These are phyloP conservation scores for Monilinia aucupariae DNA, from an alignment of 2,329 filamentous ascomycete species.

Conservation along the genomic window DNA sequence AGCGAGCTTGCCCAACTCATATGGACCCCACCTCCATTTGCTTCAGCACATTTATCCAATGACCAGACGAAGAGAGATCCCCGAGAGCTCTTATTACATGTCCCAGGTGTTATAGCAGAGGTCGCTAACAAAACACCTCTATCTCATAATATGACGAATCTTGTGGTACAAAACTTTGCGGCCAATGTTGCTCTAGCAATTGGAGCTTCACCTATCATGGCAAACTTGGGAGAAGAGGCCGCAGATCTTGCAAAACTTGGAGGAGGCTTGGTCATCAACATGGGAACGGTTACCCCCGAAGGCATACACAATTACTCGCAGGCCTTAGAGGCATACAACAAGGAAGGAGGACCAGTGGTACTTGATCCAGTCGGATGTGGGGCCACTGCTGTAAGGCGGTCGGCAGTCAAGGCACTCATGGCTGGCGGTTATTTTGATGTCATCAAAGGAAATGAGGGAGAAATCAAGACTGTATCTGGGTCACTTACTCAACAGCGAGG, in stretches of 20 bases:
- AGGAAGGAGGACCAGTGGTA: constrained; percentile 66
- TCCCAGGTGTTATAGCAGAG: constrained; percentile 47
- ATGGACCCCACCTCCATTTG: constrained; percentile 30
- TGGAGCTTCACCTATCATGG: constrained; percentile 91
- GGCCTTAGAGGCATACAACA: constrained; percentile 78
- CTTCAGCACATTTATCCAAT: constrained; percentile 18
- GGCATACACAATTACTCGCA: constrained; percentile 65
- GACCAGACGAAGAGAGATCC: constrained; percentile 24
- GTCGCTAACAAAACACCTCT: constrained; percentile 64
- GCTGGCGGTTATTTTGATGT: constrained; percentile 72
- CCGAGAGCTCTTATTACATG: constrained; percentile 24
- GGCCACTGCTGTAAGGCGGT: constrained; percentile 68
- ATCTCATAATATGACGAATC: constrained; percentile 95
- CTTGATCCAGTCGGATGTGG: constrained; percentile 89
- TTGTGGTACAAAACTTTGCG: constrained; percentile 91
- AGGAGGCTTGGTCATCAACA: constrained; percentile 83
- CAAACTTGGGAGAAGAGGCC: constrained; percentile 78
- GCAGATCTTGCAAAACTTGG: constrained; percentile 70
- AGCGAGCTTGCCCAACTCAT: constrained; percentile 54
- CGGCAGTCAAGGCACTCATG: constrained; percentile 67
- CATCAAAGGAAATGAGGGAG: constrained; percentile 91
- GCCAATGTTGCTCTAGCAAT: constrained; percentile 83
- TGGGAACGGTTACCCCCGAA: constrained; percentile 82
- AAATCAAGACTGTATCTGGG: constrained; percentile 70
- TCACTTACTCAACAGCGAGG: constrained; percentile 63